A percentile compares a stretch with the other conserved stretches of the same genome.
These are phyloP conservation scores for Willaertia magna DNA, from an alignment of 208 protist genomes.

Conservation along the genomic window DNA sequence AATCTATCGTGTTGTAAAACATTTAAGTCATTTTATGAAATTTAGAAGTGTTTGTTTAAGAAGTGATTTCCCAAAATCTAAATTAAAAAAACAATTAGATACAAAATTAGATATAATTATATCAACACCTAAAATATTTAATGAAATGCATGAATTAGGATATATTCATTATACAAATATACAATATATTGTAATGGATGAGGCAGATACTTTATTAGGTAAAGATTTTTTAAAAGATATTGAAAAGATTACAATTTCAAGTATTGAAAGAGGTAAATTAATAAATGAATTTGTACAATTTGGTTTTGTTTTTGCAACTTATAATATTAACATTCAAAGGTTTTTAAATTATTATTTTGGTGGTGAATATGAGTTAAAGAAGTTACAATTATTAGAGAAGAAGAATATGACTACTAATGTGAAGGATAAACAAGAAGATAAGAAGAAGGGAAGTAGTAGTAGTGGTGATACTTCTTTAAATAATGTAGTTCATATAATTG, in stretches of 20 bases:
- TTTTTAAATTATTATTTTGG: neutral
- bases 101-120: neutral
- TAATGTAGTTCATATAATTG: neutral
- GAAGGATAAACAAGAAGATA: too few relatives aligned
- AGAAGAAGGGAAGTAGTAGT: too few relatives aligned
- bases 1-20: neutral
- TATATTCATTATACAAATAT: slow-evolving; percentile 32
- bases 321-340: neutral
- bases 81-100: neutral
- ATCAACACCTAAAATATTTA: neutral
- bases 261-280: neutral
- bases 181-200: slow-evolving; percentile 58
- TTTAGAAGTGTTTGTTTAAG: neutral
- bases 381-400: too few relatives aligned
- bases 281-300: neutral
- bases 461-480: too few relatives aligned
- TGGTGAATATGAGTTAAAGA: too few relatives aligned
- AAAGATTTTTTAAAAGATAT: neutral
- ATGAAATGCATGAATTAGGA: neutral
- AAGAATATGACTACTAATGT: too few relatives aligned
- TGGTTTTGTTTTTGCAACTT: neutral
- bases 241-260: neutral
- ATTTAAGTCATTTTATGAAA: neutral
- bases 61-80: neutral
- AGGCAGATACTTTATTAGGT: slow-evolving; percentile 42